Evolutionary conservation across 768 basidiomycete species (phyloP).

Genomic region (Tricholoma flavovirens): DNA sequence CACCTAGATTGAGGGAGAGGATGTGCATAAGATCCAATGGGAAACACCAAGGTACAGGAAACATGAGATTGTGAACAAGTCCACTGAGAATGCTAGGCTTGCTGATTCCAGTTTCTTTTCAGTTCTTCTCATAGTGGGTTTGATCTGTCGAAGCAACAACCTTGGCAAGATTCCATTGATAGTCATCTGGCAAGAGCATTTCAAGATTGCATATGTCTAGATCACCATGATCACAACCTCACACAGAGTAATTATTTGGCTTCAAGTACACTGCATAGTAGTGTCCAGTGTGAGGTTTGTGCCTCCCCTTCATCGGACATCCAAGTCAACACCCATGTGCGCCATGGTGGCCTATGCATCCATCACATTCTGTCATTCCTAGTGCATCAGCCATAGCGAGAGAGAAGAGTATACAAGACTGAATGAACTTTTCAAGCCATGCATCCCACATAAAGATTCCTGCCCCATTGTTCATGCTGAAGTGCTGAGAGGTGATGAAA

Average conservation of each 20-base stretch:
- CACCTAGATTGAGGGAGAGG: background rate
- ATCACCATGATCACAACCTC: slow-evolving; percentile 18
- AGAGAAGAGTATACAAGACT: slow-evolving; percentile 12
- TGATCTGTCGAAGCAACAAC: background rate
- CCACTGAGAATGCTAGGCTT: background rate
- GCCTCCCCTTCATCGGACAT: slow-evolving; percentile 21
- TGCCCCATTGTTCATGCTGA: slow-evolving; percentile 14
- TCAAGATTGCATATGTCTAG: slow-evolving; percentile 3
- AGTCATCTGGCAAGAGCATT: background rate
- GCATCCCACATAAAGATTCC: slow-evolving; percentile 20
- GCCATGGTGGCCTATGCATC: slow-evolving; percentile 24
- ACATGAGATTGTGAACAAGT: background rate
- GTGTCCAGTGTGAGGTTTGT: slow-evolving; percentile 14
- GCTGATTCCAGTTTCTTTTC: no score
- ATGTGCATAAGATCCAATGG: slow-evolving; percentile 9
- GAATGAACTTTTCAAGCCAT: slow-evolving; percentile 2
- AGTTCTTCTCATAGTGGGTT: background rate
- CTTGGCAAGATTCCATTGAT: background rate
- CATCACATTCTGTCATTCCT: slow-evolving; percentile 19
- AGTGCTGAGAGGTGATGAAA: slow-evolving; percentile 18
- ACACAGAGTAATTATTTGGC: slow-evolving; percentile 17
- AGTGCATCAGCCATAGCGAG: slow-evolving; percentile 23
- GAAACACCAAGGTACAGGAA: slow-evolving; percentile 9
- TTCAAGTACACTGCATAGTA: slow-evolving; percentile 23
- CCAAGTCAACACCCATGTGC: slow-evolving; percentile 26